phyloP scores from a whole-genome alignment of 331 rosid species.

The Prunus yedoensis region DNA sequence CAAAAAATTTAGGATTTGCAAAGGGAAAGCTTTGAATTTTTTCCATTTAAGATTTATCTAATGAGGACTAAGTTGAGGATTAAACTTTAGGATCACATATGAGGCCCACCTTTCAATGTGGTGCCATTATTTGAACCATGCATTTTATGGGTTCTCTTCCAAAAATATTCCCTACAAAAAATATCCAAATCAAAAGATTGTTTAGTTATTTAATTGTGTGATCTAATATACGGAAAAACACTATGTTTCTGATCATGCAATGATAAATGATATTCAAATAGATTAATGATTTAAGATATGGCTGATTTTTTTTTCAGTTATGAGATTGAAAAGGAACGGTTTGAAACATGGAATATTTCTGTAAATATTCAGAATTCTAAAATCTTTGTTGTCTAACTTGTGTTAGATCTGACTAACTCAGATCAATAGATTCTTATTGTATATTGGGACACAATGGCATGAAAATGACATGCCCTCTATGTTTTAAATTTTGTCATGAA shows the following conservation, averaged over 20 bases:
- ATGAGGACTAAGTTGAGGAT: not conserved
- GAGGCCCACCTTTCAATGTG: not conserved
- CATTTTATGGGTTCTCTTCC: not conserved
- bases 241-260: not conserved
- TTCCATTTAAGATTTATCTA: not conserved
- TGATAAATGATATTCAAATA: not conserved
- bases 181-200: not conserved
- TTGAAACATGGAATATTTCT: too few relatives aligned
- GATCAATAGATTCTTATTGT: too few relatives aligned
- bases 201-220: not conserved
- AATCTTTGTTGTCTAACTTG: too few relatives aligned
- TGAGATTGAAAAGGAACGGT: too few relatives aligned
- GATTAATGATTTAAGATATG: not conserved
- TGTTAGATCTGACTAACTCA: too few relatives aligned
- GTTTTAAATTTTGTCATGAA: too few relatives aligned
- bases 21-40: not conserved
- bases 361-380: too few relatives aligned
- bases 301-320: too few relatives aligned
- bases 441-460: too few relatives aligned
- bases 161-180: not conserved
- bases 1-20: not conserved
- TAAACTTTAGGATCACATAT: not conserved
- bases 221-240: not conserved
- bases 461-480: too few relatives aligned
- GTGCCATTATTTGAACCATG: not conserved